Percentiles rank a stretch among this genome's conserved stretches.
Conservation (phyloP, 805 yeast genomes). For the Brettanomyces anomalus region DNA sequence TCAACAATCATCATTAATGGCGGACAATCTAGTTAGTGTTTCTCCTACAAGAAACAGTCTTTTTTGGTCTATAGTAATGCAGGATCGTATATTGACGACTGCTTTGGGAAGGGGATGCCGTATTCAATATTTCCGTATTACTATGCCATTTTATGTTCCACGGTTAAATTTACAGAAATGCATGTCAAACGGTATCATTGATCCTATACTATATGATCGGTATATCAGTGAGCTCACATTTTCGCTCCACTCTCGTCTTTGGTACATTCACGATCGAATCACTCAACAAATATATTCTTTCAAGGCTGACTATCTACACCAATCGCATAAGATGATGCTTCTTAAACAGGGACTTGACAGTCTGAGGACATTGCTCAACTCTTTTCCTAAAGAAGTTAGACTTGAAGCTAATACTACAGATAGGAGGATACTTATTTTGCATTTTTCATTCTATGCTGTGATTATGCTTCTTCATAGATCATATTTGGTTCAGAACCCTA, state of each 20-base stretch:
- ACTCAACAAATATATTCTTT: constrained; percentile 27
- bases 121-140: constrained; percentile 25
- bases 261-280: constrained; percentile 25
- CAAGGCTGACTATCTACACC: constrained; percentile 25
- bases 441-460: constrained; percentile 22
- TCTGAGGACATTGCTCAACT: constrained; percentile 13
- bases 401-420: constrained; percentile 12
- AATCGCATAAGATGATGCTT: constrained; percentile 23
- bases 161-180: background rate
- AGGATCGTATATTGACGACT: constrained; percentile 26
- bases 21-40: constrained; percentile 1
- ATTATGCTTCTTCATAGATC: constrained; percentile 23
- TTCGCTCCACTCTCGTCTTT: constrained; percentile 22
- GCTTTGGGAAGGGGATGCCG: constrained; percentile 27
- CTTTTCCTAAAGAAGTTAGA: constrained; percentile 15
- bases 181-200: background rate
- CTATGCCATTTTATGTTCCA: constrained; percentile 21
- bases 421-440: constrained; percentile 18
- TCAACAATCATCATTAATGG: background rate
- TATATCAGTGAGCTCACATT: constrained; percentile 18
- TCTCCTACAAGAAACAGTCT: constrained; percentile 15
- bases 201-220: constrained; percentile 1
- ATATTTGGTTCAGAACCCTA: constrained; percentile 23
- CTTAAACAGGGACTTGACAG: constrained; percentile 22
- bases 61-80: constrained; percentile 26